These are phyloP conservation scores for Nidula niveotomentosa DNA, from an alignment of 1,284 basidiomycete species.

Conservation along the genomic window DNA sequence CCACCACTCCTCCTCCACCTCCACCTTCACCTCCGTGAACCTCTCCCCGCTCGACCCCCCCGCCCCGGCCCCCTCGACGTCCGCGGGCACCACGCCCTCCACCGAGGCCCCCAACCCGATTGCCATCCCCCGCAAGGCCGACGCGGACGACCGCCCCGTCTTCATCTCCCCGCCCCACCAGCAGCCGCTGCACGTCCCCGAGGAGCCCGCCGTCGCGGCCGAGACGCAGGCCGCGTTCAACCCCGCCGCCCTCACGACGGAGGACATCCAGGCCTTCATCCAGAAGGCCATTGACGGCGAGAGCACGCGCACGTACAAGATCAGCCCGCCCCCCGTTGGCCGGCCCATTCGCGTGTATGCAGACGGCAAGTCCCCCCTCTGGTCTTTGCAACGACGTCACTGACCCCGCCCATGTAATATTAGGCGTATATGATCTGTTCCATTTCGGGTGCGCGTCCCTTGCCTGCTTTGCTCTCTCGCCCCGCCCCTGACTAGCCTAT, in stretches of 20 bases:
- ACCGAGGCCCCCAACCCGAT: constrained; percentile 17
- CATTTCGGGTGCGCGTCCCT: constrained; percentile 75
- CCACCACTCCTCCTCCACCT: constrained; percentile 44
- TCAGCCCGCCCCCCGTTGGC: constrained; percentile 78
- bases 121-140: constrained; percentile 10
- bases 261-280: constrained; percentile 75
- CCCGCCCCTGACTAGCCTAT: constrained; percentile 35
- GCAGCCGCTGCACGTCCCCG: constrained; percentile 20
- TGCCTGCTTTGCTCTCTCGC: constrained; percentile 1
- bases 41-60: constrained; percentile 32
- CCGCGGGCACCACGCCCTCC: constrained; percentile 21
- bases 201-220: constrained; percentile 46
- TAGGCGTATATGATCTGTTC: constrained; percentile 92
- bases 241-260: constrained; percentile 62
- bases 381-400: constrained; percentile 2
- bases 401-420: constrained; percentile 1
- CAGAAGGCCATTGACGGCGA: constrained; percentile 68
- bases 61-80: constrained; percentile 15
- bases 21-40: constrained; percentile 40
- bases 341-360: constrained; percentile 93
- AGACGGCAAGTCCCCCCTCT: constrained; percentile 59
- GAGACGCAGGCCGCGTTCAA: constrained; percentile 50
- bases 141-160: constrained; percentile 25
- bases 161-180: constrained; percentile 28
- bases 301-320: constrained; percentile 69